phyloP scores from a whole-genome alignment of 495 filamentous ascomycete genomes.

The Glarea lozoyensis region DNA sequence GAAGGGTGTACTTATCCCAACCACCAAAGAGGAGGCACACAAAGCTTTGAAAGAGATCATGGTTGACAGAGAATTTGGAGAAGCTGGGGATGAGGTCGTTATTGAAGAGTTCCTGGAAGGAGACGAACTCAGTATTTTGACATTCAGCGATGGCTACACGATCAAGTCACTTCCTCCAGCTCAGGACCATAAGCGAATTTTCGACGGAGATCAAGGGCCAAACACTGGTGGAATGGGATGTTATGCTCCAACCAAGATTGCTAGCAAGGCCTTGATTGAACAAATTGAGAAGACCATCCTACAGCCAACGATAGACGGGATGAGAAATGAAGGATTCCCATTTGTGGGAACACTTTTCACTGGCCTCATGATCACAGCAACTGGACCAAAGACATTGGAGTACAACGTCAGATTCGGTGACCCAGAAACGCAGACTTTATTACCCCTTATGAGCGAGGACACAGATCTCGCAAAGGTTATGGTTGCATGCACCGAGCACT shows the following conservation, averaged over 20 bases:
- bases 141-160: slow-evolving; percentile 83
- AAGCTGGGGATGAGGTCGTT: slow-evolving; percentile 84
- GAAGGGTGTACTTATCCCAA: slow-evolving; percentile 73
- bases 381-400: slow-evolving; percentile 82
- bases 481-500: slow-evolving; percentile 71
- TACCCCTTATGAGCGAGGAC: slow-evolving; percentile 69
- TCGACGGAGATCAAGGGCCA: slow-evolving; percentile 81
- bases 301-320: slow-evolving; percentile 82
- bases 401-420: slow-evolving; percentile 98
- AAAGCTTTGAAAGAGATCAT: slow-evolving; percentile 81
- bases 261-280: slow-evolving; percentile 61
- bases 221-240: slow-evolving; percentile 99
- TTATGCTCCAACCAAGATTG: slow-evolving; percentile 85
- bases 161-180: slow-evolving; percentile 81
- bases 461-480: slow-evolving; percentile 88
- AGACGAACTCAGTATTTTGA: slow-evolving; percentile 85
- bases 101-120: slow-evolving; percentile 93
- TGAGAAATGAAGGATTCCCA: slow-evolving; percentile 69
- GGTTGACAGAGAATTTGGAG: slow-evolving; percentile 78
- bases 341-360: slow-evolving; percentile 90
- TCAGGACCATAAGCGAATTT: slow-evolving; percentile 93
- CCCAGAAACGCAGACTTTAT: slow-evolving; percentile 88
- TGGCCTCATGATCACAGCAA: slow-evolving; percentile 87
- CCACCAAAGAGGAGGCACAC: slow-evolving; percentile 70
- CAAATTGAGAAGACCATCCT: slow-evolving; percentile 76